Evolutionary conservation across 2,329 filamentous ascomycete genomes (phyloP).

Genomic region (Cytospora leucostoma): DNA sequence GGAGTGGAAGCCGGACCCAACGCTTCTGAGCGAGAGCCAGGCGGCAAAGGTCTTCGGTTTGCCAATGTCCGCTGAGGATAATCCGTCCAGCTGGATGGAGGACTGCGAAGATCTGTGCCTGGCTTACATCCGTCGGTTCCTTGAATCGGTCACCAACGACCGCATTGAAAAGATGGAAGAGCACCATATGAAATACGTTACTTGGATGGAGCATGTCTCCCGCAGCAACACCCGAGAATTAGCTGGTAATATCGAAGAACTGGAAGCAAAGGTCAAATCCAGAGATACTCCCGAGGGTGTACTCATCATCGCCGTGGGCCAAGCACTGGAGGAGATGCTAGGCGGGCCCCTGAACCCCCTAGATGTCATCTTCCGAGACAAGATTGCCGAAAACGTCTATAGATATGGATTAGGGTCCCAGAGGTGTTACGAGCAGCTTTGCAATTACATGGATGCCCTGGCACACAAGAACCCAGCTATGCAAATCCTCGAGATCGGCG

Average conservation of each 20-base stretch:
- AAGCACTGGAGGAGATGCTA: constrained; percentile 32
- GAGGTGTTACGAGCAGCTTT: constrained; percentile 28
- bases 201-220: constrained; percentile 27
- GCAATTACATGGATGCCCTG: constrained; percentile 31
- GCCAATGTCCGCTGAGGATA: constrained; percentile 20
- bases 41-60: constrained; percentile 27
- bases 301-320: constrained; percentile 31
- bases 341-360: constrained; percentile 34
- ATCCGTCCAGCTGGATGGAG: constrained; percentile 29
- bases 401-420: constrained; percentile 30
- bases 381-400: constrained; percentile 33
- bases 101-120: constrained; percentile 27
- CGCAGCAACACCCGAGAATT: background rate
- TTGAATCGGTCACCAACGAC: constrained; percentile 9
- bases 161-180: constrained; percentile 23
- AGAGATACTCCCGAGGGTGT: constrained; percentile 29
- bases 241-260: constrained; percentile 9
- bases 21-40: constrained; percentile 27
- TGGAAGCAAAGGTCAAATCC: constrained; percentile 23
- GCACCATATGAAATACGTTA: constrained; percentile 25
- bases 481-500: constrained; percentile 42
- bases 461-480: constrained; percentile 38
- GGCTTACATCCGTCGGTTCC: constrained; percentile 25
- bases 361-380: constrained; percentile 34
- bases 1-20: constrained; percentile 31